Base-by-base conservation (phyloP, 192 early-diverging fungal species). In the Linderina pennispora region DNA sequence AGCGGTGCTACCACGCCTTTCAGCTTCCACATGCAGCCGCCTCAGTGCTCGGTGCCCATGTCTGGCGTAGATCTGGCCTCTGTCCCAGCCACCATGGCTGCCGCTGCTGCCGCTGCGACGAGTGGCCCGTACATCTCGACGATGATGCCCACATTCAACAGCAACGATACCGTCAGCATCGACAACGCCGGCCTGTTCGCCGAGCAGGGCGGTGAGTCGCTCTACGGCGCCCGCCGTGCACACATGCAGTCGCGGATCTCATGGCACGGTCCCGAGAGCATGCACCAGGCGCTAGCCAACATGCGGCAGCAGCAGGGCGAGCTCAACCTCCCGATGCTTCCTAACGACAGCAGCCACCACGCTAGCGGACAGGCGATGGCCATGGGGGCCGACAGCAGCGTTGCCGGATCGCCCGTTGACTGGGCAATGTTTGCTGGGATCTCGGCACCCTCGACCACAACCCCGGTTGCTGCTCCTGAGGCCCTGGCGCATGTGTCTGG, bases 11-110 rank as follows among this genome's bases (percentile, higher is more conserved):
- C 68, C 0, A 49, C 61, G 3, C 61, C 58, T 49, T 72, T 72
- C 53, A 51, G 60, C 33, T 72, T 72, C 68, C 61, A 63, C 38
- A 64, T 72, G 68, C 68, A 62, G 40, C 58, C 67, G 28, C 52
- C 60, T 31, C n/a, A n/a, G 10, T 63, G 67, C 67, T 71, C 67
- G 18, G 37, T 71, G 40, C 57, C 68, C 26, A 48, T 64, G 39
- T 60, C 68, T 6, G 68, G 55, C 9, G 64, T 72, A 48, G 68
- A 72, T 24, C 22, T 64, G 44, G 53, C 61, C 22, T 72, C 68
- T 17, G 53, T 53, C 9, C 68, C 61, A 8, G 53, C 57, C 6
- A 22, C 62, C 21, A 54, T 41, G 47, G 48, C 21, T n/a, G 35
- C 36, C 31, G 40, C 11, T 31, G 28, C 5, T 31, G 28, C 6